Evolutionary conservation across 257 asterid genomes (phyloP), one percentile per base, ranked within the genome.

Genomic region (Hygrophila difformis): DNA sequence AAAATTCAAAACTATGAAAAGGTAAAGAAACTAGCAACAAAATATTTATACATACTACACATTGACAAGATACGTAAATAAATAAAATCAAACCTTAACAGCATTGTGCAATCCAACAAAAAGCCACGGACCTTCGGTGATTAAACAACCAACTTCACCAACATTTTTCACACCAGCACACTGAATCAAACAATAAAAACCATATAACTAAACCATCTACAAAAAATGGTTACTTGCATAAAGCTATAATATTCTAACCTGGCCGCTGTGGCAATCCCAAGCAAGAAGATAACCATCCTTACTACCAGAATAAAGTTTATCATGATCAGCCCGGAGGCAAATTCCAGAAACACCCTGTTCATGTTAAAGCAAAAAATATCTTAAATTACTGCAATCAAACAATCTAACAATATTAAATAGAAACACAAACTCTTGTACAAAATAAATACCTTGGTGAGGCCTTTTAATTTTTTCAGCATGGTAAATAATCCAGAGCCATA

Each of bases 211-310:
- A 16, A 46, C 35, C 16, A 2, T 14, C 22, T 16, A 18, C 1
- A 24, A 24, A 18, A 24, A 8, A 41, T 47, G 17, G 33, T 17
- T 16, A 29, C 18, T 14, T 11, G 13, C 13, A 48, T 1, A 0
- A 10, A 34, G 17, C 26, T 19, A 36, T 12, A 29, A 8, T n/a
- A 37, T 12, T 21, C 61, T 42, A 39, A 73, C 81, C 74, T 73
- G 73, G 14, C 78, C 81, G 47, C 69, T 74, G 44, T 66, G 52
- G 71, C 81, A 74, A 51, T 78, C 80, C 87, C 71, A 74, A 42
- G 49, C 46, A 35, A 65, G 45, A 36, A 74, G 20, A 17, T 55
- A 36, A 57, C 55, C 49, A 33, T 74, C 83, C 43, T 71, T 53
- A 60, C 83, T 54, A 21, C 60, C 56, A 1, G 83, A 56, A 40